Conservation (phyloP, 192 early-diverging fungal species). For the Coemansia interrupta region DNA sequence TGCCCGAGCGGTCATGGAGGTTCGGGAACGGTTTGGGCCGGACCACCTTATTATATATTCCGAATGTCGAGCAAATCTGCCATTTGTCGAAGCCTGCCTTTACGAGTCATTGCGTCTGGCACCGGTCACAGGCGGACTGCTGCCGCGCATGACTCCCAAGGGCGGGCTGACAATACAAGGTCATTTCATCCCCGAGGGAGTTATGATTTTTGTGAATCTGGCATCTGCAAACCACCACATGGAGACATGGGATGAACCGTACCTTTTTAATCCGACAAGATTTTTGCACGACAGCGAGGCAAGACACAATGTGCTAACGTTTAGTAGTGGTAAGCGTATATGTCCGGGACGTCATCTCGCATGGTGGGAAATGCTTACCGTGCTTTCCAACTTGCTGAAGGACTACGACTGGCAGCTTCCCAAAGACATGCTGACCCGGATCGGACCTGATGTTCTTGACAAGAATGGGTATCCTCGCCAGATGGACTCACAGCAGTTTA, state of each 20-base stretch:
- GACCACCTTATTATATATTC: slow-evolving; percentile 20
- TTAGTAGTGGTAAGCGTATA: slow-evolving; percentile 28
- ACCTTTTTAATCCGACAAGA: slow-evolving; percentile 23
- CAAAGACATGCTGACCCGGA: slow-evolving; percentile 21
- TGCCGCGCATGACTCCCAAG: slow-evolving; percentile 26
- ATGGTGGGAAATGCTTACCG: slow-evolving; percentile 30
- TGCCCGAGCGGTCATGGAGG: slow-evolving; percentile 19
- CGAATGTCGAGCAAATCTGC: slow-evolving; percentile 26
- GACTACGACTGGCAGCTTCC: slow-evolving; percentile 42
- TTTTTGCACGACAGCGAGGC: slow-evolving; percentile 26
- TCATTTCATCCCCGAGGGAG: slow-evolving; percentile 28
- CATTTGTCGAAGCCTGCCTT: slow-evolving; percentile 41
- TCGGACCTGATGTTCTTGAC: slow-evolving; percentile 32
- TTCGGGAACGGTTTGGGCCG: slow-evolving; percentile 14
- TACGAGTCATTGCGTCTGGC: slow-evolving; percentile 40
- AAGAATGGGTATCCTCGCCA: slow-evolving; percentile 36
- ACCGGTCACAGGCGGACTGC: slow-evolving; percentile 26
- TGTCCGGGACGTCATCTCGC: slow-evolving; percentile 40
- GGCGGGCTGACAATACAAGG: slow-evolving; percentile 27
- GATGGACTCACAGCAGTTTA: slow-evolving; percentile 40
- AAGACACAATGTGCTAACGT: slow-evolving; percentile 26
- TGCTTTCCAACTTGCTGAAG: slow-evolving; percentile 34
- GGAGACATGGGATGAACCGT: slow-evolving; percentile 20
- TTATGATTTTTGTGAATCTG: slow-evolving; percentile 26
- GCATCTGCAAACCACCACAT: slow-evolving; percentile 32